A percentile compares a stretch with the other conserved stretches of the same genome.
phyloP scores from a whole-genome alignment of 2,329 filamentous ascomycete genomes.

The Fusarium phyllophilum region DNA sequence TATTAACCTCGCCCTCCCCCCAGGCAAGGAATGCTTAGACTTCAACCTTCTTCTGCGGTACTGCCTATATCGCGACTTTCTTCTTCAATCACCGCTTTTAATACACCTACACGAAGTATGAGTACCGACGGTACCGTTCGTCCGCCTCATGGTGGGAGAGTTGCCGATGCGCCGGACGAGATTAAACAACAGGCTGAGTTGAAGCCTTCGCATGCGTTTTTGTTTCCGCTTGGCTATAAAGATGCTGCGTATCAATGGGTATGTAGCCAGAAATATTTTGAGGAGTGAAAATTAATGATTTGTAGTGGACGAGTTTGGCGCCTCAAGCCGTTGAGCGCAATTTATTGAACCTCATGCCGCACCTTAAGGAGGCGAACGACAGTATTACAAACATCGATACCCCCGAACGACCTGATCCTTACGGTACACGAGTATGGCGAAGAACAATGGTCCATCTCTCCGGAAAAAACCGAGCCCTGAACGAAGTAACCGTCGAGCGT shows the following conservation, averaged over 20 bases:
- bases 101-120: constrained; percentile 46
- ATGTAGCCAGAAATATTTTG: constrained; percentile 45
- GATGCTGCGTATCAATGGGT: constrained; percentile 94
- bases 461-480: constrained; percentile 87
- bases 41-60: constrained; percentile 52
- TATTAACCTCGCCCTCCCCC: constrained; percentile 33
- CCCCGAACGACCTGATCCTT: constrained; percentile 73
- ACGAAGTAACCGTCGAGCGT: constrained; percentile 92
- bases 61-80: constrained; percentile 55
- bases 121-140: constrained; percentile 46
- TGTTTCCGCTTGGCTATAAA: constrained; percentile 89
- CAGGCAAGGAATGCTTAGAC: constrained; percentile 58
- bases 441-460: constrained; percentile 85
- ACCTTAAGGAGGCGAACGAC: constrained; percentile 80
- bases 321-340: constrained; percentile 86
- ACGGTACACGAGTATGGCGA: constrained; percentile 86
- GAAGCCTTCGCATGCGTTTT: constrained; percentile 52
- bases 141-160: constrained; percentile 29
- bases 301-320: constrained; percentile 84
- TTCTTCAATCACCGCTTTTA: constrained; percentile 45
- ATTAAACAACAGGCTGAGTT: constrained; percentile 44
- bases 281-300: neutral
- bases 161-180: constrained; percentile 37
- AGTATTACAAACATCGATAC: constrained; percentile 61
- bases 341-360: constrained; percentile 87